Base-by-base conservation (phyloP, 2,329 filamentous ascomycete species). In the Plectosphaerella sp. region DNA sequence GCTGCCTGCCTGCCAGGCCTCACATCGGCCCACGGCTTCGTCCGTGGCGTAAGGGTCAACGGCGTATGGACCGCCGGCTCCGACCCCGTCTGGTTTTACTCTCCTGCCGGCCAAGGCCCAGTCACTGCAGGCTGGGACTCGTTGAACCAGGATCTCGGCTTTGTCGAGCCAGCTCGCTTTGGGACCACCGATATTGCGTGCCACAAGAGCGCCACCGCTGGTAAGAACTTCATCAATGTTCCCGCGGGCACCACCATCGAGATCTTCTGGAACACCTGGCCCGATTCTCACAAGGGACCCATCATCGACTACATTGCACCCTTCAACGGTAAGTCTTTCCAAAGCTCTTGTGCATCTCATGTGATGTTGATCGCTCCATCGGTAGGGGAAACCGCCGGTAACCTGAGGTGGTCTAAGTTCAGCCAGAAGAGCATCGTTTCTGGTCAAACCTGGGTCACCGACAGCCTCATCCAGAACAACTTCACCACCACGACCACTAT, bases 201-300 rank as follows among this genome's bases (percentile, higher is more conserved):
- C 63, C 73, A 78, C 63, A 70, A 69, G 54, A 64, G 59, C 18
- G 73, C 71, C 20, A 70, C 60, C 15, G 69, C 73, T 24, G 75
- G 69, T 11, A 54, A 65, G 41, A 66, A 69, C 51, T 69, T 68
- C 18, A 69, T 72, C 35, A 61, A 60, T 3, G 77, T 87, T 36
- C 71, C 74, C n/a, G 86, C 84, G 12, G 86, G 86, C 55, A 72
- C 73, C 57, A 73, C 72, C 8, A 64, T 88, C 58, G 71, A 78
- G 54, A 67, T 88, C 47, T 74, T 81, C 60, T 88, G 85, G 86
- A 80, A 75, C 53, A 71, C 72, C 15, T 89, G 86, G 86, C 84
- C 85, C n/a, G 72, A 78, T 8, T 78, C 74, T 51, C 77, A 89
- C 70, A 75, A 84, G 57, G 82, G 82, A 2, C 82, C 82, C 16